Conservation (phyloP, 768 basidiomycete species). For the Paxillus rubicundulus region DNA sequence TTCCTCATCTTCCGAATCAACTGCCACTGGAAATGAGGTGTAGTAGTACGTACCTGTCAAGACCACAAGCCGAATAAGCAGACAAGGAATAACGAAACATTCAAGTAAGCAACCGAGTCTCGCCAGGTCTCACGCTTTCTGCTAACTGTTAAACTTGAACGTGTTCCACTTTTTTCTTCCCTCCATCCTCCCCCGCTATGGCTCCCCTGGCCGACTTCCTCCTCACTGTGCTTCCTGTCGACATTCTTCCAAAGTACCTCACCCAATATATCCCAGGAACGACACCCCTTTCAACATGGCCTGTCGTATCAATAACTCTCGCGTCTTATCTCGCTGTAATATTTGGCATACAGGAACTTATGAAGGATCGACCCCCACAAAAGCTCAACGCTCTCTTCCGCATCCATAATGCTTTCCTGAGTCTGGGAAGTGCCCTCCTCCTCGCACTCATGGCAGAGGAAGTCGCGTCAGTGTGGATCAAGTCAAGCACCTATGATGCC, state of each 20-base stretch:
- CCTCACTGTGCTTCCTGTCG: constrained; percentile 53
- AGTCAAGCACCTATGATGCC: constrained; percentile 67
- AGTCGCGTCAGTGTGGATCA: constrained; percentile 75
- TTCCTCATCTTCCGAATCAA: too few relatives aligned
- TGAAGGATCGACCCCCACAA: constrained; percentile 72
- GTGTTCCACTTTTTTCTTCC: constrained; percentile 19
- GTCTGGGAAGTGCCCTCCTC: constrained; percentile 77
- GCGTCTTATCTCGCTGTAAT: constrained; percentile 83
- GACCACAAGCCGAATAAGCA: too few relatives aligned
- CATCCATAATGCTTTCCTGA: constrained; percentile 86
- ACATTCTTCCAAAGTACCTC: constrained; percentile 35
- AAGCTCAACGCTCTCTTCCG: constrained; percentile 85
- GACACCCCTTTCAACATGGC: constrained; percentile 59
- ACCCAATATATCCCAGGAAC: constrained; percentile 52
- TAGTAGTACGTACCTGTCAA: too few relatives aligned
- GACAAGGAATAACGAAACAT: too few relatives aligned
- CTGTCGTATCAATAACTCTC: constrained; percentile 68
- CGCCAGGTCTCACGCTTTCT: constrained; percentile 27
- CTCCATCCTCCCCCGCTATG: constrained; percentile 46
- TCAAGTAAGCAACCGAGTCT: too few relatives aligned
- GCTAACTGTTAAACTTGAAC: constrained; percentile 28
- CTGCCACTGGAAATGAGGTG: too few relatives aligned
- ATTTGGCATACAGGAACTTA: constrained; percentile 79
- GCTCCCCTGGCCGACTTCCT: constrained; percentile 73
- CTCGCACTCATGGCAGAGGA: constrained; percentile 91